Evolutionary conservation across 2,329 filamentous ascomycete genomes (phyloP).

Genomic region (Penicillium freii): DNA sequence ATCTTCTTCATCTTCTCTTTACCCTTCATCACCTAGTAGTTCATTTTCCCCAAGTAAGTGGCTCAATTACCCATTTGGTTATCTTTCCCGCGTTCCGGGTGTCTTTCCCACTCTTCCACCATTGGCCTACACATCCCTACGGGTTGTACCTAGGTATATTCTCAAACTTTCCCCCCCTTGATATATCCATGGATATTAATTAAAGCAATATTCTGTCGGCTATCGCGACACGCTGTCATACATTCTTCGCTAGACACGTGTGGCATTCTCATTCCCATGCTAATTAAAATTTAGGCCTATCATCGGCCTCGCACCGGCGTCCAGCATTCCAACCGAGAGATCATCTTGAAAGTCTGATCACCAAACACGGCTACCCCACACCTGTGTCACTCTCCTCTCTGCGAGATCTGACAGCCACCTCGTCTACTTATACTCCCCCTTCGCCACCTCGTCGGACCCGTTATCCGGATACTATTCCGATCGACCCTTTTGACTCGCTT

Average conservation of each 20-base stretch:
- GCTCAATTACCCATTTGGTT: conserved; percentile 1
- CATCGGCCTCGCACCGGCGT: conserved; percentile 19
- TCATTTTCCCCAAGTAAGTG: conserved; percentile 18
- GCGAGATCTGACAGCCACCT: conserved; percentile 39
- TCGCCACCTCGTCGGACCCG: conserved; percentile 21
- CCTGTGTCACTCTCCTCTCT: conserved; percentile 40
- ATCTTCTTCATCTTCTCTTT: conserved; percentile 26
- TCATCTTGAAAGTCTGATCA: conserved; percentile 39
- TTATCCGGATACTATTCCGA: conserved; percentile 21
- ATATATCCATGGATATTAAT: not conserved
- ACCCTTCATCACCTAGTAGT: conserved; percentile 35
- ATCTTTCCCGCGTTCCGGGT: not conserved
- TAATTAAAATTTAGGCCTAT: conserved; percentile 30
- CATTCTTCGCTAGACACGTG: conserved; percentile 29
- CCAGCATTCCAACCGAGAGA: conserved; percentile 30
- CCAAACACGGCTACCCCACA: conserved; percentile 40
- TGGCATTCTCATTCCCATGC: conserved; percentile 30
- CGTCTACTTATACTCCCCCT: conserved; percentile 38
- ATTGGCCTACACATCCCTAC: conserved; percentile 9
- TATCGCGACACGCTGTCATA: conserved; percentile 3
- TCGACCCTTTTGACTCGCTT: conserved; percentile 28
- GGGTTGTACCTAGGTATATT: not conserved
- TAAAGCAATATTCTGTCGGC: conserved; percentile 5
- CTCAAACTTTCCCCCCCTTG: conserved; percentile 11
- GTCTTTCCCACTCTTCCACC: not conserved